phyloP scores from a whole-genome alignment of 2,329 filamentous ascomycete genomes.

The Ascochyta rabiei region DNA sequence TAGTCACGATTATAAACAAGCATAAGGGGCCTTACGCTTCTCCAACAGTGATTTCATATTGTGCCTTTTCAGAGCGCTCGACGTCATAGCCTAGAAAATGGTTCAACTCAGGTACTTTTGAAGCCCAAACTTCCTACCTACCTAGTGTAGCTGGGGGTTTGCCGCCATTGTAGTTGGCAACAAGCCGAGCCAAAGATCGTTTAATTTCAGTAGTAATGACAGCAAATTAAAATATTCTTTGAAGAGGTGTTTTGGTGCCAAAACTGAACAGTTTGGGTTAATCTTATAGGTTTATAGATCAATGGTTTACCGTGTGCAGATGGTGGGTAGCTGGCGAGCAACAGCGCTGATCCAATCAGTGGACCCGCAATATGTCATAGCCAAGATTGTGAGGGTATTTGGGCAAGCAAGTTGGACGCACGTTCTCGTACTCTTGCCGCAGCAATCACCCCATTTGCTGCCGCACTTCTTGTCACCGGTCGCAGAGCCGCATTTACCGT shows the following conservation, averaged over 20 bases:
- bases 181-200: constrained; percentile 24
- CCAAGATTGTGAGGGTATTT: constrained; percentile 30
- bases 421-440: no score
- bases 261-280: neutral
- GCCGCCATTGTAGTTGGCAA: constrained; percentile 38
- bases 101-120: neutral
- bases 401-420: constrained; percentile 23
- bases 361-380: constrained; percentile 28
- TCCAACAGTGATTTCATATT: constrained; percentile 26
- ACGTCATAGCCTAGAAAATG: constrained; percentile 20
- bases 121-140: neutral
- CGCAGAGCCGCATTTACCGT: no score
- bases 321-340: constrained; percentile 32
- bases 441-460: no score
- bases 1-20: neutral
- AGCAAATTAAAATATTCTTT: constrained; percentile 20
- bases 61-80: constrained; percentile 20
- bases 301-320: constrained; percentile 27
- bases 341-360: constrained; percentile 30
- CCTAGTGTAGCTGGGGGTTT: neutral
- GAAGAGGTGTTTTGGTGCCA: neutral
- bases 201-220: constrained; percentile 35
- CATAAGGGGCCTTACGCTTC: constrained; percentile 34
- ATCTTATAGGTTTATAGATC: neutral
- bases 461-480: no score